These are phyloP conservation scores for Eucommia ulmoides DNA, from an alignment of 257 asterid species.

Conservation along the genomic window DNA sequence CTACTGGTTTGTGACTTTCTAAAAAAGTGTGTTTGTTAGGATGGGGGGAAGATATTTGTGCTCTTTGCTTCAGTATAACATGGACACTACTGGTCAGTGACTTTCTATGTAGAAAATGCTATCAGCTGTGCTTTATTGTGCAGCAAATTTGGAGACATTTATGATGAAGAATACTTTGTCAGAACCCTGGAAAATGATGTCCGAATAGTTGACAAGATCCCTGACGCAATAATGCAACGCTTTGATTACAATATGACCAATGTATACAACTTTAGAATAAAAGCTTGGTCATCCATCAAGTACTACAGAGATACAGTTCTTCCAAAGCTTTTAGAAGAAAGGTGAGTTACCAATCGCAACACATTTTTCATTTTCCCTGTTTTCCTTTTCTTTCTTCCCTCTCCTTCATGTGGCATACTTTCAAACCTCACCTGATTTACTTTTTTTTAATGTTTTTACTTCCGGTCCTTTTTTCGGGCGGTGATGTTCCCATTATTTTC, in stretches of 20 bases:
- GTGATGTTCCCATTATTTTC: too few species aligned
- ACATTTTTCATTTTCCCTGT: slow-evolving; percentile 10
- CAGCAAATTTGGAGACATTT: slow-evolving; percentile 94
- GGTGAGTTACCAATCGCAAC: slow-evolving; percentile 34
- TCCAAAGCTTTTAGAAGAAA: slow-evolving; percentile 90
- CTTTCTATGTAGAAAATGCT: too few species aligned
- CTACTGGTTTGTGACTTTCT: too few species aligned
- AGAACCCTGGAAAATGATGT: slow-evolving; percentile 71
- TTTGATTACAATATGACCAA: slow-evolving; percentile 81
- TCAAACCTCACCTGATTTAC: too few species aligned
- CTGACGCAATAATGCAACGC: slow-evolving; percentile 78
- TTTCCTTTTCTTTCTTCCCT: slow-evolving; percentile 7
- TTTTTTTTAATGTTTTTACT: too few species aligned
- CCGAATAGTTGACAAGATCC: slow-evolving; percentile 54
- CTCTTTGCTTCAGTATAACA: too few species aligned
- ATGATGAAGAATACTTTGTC: slow-evolving; percentile 76
- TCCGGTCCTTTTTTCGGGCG: too few species aligned
- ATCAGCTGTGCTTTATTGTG: too few species aligned
- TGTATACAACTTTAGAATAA: slow-evolving; percentile 85
- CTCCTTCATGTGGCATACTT: too few species aligned
- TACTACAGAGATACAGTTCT: slow-evolving; percentile 74
- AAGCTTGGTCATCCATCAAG: slow-evolving; percentile 82
- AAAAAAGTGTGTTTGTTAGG: too few species aligned
- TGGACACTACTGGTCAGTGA: too few species aligned
- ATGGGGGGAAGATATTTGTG: too few species aligned